Base-by-base conservation (phyloP, 768 basidiomycete genomes). In the Coprinellus micaceus region DNA sequence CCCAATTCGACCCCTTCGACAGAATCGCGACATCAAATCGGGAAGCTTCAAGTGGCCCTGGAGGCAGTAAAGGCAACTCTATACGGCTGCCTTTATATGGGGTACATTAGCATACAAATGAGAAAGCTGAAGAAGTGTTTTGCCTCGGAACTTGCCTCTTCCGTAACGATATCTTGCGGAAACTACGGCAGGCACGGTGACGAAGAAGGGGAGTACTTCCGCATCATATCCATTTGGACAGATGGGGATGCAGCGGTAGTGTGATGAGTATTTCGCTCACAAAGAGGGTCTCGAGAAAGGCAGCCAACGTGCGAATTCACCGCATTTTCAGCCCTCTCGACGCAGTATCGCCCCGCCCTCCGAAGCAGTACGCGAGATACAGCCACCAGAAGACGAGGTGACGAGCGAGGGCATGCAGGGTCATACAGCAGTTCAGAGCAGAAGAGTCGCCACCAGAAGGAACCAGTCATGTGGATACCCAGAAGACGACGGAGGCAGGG, bases 401-500 rank as follows among this genome's bases (percentile, higher is more conserved):
- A 51, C 49, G 49, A 36, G 49, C n/a, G n/a, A n/a, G 26, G 30
- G 33, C 30, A 36, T 19, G 33, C 12, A 33, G 15, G 30, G 19
- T 30, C 30, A 51, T 51, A 51, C 49, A 51, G 49, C 49, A 51
- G 17, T 51, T 51, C 13, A 51, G 15, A 51, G 33, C 30, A 51
- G 33, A 29, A 51, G 19, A 9, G 6, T 48, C 47, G 25, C 40
- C 40, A 17, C 15, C 6, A 43, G 40, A 22, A 11, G 33, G 21
- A 22, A 45, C 56, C 51, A 60, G 54, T 54, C 59, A 64, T 59
- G 60, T 61, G 65, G 50, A 57, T 55, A 33, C 33, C 49, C 56
- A 62, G 59, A 48, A 60, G 52, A 54, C 49, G 47, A 59, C 74
- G 74, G 75, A 64, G 60, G 60, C 54, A 69, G 66, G 66, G 19